phyloP scores from a whole-genome alignment of 345 rosid genomes.

The Salix caprea region DNA sequence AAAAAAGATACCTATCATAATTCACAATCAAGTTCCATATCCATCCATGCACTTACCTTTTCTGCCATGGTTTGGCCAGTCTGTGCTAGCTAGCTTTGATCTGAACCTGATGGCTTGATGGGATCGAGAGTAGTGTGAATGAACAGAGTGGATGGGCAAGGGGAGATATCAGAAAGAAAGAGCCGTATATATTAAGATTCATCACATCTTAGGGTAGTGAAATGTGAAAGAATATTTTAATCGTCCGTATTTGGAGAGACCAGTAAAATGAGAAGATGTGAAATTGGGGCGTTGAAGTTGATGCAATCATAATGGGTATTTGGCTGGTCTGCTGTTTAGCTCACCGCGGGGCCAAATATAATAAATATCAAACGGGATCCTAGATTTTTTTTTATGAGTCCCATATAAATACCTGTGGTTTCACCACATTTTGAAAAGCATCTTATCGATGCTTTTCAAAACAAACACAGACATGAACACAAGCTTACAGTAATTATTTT shows the following conservation, averaged over 20 bases:
- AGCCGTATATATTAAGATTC: not conserved
- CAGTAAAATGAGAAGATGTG: not conserved
- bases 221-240: not conserved
- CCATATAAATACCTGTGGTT: too few relatives aligned
- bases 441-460: too few relatives aligned
- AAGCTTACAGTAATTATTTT: conserved; percentile 64
- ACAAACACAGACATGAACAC: too few relatives aligned
- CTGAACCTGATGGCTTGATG: not conserved
- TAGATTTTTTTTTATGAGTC: too few relatives aligned
- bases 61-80: not conserved
- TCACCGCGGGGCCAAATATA: too few relatives aligned
- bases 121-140: not conserved
- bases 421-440: too few relatives aligned
- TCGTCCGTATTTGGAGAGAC: not conserved
- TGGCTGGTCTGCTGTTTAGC: fast-evolving
- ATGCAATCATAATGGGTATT: not conserved
- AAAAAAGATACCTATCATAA: not conserved
- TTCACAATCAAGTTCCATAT: not conserved
- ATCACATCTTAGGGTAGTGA: not conserved
- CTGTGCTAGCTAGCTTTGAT: not conserved
- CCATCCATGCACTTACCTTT: not conserved
- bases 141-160: not conserved
- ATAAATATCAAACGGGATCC: too few relatives aligned
- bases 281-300: not conserved
- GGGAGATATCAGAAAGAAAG: not conserved